Percentiles rank a stretch among this genome's conserved stretches.
Conservation (phyloP, 306 rosid species). For the Glycine tomentella region DNA sequence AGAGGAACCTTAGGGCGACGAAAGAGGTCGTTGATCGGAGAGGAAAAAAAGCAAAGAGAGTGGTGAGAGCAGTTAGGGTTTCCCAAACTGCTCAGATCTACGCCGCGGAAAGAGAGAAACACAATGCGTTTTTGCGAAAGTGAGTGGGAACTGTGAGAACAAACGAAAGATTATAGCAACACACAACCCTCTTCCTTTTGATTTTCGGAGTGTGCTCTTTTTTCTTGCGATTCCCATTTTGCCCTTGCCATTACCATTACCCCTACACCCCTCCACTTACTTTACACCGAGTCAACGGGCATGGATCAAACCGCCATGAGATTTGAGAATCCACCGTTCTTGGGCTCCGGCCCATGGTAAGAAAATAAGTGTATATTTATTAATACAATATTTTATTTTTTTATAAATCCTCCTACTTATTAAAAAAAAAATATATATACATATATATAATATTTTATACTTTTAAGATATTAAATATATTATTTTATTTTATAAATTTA, state of each 20-base stretch:
- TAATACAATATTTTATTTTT: no score
- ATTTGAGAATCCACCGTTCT: not conserved
- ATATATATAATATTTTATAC: no score
- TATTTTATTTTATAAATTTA: no score
- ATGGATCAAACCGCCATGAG: not conserved
- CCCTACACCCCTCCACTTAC: not conserved
- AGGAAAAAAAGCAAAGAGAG: not conserved
- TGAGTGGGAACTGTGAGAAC: slow-evolving; percentile 26
- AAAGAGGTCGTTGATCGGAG: slow-evolving; percentile 43
- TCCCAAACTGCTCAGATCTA: slow-evolving; percentile 88
- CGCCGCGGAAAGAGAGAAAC: slow-evolving; percentile 59
- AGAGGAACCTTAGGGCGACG: slow-evolving; percentile 31
- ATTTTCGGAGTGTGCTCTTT: slow-evolving; percentile 12
- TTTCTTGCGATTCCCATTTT: slow-evolving; percentile 30
- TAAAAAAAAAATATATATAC: no score
- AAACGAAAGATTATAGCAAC: slow-evolving; percentile 19
- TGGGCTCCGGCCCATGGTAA: slow-evolving; percentile 43
- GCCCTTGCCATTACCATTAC: slow-evolving; percentile 11
- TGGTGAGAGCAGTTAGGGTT: slow-evolving; percentile 53
- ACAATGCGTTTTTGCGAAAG: slow-evolving; percentile 39
- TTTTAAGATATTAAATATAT: no score
- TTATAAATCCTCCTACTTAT: no score
- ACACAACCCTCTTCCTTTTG: slow-evolving; percentile 14
- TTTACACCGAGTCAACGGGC: slow-evolving; percentile 39
- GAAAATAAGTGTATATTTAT: not conserved